phyloP scores from a whole-genome alignment of 1,139 yeast species.

The Diutina rugosa region DNA sequence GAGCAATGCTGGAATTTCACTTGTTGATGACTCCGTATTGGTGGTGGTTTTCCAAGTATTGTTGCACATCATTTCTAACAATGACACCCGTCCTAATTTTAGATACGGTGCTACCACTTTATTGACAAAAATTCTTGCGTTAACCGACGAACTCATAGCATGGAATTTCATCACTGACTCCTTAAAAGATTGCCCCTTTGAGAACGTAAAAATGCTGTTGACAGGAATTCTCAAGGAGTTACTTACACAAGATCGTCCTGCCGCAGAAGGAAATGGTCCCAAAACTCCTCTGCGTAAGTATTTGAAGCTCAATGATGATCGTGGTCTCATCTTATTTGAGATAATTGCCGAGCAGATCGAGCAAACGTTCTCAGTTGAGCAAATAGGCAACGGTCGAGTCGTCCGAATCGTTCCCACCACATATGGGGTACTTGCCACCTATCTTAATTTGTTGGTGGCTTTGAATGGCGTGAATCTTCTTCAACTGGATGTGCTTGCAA shows the following conservation, averaged over 20 bases:
- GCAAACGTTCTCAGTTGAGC: slow-evolving; percentile 14
- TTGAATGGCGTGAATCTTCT: background rate
- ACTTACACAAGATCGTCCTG: slow-evolving; percentile 17
- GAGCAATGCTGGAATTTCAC: slow-evolving; percentile 18
- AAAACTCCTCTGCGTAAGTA: slow-evolving; percentile 15
- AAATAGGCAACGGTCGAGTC: slow-evolving; percentile 2
- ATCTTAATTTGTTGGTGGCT: slow-evolving; percentile 36
- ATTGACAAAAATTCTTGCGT: slow-evolving; percentile 40
- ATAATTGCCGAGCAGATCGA: slow-evolving; percentile 21
- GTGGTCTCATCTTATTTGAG: slow-evolving; percentile 26
- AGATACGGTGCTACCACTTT: slow-evolving; percentile 30
- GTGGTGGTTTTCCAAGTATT: slow-evolving; percentile 16
- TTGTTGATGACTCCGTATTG: slow-evolving; percentile 5
- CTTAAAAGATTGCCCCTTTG: slow-evolving; percentile 55
- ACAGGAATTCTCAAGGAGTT: slow-evolving; percentile 60
- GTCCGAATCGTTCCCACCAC: slow-evolving; percentile 11
- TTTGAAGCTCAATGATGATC: slow-evolving; percentile 22
- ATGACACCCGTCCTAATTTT: slow-evolving; percentile 8
- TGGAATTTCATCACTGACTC: slow-evolving; percentile 56
- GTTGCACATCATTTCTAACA: slow-evolving; percentile 13
- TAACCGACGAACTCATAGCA: slow-evolving; percentile 41
- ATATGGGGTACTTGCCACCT: slow-evolving; percentile 32
- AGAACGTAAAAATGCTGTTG: slow-evolving; percentile 41
- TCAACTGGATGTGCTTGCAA: background rate
- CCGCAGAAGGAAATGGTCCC: background rate